Evolutionary conservation across 768 basidiomycete genomes (phyloP).

Genomic region (Termitomyces sp.): DNA sequence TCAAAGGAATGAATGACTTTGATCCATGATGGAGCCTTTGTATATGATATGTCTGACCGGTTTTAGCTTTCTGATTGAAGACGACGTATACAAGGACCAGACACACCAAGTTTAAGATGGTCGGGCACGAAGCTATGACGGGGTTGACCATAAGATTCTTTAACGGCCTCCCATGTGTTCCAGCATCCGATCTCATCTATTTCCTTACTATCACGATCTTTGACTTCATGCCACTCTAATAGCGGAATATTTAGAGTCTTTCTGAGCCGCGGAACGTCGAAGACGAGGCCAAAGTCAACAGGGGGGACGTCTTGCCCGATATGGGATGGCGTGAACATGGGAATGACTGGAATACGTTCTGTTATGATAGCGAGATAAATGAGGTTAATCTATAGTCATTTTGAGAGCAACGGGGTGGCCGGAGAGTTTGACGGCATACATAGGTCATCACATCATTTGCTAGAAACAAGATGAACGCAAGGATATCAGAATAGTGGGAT

Average conservation of each 20-base stretch:
- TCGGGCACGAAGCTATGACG: constrained; percentile 32
- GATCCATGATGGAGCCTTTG: constrained; percentile 42
- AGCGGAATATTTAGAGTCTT: constrained; percentile 39
- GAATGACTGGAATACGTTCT: constrained; percentile 53
- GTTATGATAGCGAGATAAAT: constrained; percentile 57
- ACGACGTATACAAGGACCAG: neutral
- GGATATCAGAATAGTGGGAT: neutral
- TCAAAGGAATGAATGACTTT: constrained; percentile 41
- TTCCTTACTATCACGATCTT: constrained; percentile 34
- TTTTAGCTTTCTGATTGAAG: constrained; percentile 14
- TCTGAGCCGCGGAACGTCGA: constrained; percentile 51
- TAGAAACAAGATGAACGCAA: constrained; percentile 21
- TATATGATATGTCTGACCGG: constrained; percentile 46
- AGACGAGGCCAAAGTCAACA: constrained; percentile 54
- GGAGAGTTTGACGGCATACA: constrained; percentile 21
- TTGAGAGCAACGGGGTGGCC: neutral
- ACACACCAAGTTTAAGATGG: constrained; percentile 36
- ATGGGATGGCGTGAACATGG: constrained; percentile 55
- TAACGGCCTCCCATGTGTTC: constrained; percentile 46
- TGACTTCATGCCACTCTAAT: constrained; percentile 63
- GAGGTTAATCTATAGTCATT: constrained; percentile 38
- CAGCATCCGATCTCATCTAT: constrained; percentile 53
- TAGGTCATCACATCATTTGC: constrained; percentile 80
- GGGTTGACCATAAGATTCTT: constrained; percentile 31
- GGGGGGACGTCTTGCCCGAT: constrained; percentile 43